These are phyloP conservation scores for Bromus sterilis DNA, from an alignment of 176 grass and related monocot genomes.

Conservation along the genomic window DNA sequence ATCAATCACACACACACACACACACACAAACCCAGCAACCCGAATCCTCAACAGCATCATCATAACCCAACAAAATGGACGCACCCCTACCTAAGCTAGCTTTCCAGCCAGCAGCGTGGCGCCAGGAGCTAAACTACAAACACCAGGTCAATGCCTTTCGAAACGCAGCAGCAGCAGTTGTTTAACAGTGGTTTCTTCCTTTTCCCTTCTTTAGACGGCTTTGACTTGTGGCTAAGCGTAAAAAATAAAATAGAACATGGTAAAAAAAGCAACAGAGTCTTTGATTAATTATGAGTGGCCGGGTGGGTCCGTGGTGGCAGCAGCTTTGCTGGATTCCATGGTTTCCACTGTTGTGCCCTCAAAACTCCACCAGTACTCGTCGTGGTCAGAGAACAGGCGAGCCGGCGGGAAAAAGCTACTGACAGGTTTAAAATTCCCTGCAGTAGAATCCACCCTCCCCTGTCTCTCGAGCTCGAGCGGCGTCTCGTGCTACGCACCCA, in stretches of 20 bases:
- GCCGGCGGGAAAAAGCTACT: background rate
- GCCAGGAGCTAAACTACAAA: background rate
- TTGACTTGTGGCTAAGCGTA: background rate
- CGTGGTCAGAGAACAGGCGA: background rate
- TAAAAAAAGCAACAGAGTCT: background rate
- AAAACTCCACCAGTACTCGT: background rate
- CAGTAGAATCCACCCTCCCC: too few species aligned
- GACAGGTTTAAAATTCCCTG: constrained; percentile 4
- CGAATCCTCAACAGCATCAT: background rate
- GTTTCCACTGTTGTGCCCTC: background rate
- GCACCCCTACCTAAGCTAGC: background rate
- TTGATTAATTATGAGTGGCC: background rate
- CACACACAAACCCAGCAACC: too few species aligned
- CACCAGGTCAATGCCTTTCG: background rate
- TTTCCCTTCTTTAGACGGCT: too few species aligned
- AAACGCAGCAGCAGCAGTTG: background rate
- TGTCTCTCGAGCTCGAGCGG: too few species aligned
- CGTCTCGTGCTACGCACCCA: too few species aligned
- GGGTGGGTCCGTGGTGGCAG: background rate
- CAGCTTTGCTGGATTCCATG: background rate
- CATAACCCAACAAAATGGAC: background rate
- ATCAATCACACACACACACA: background rate
- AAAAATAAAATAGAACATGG: too few species aligned
- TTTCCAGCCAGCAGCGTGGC: background rate
- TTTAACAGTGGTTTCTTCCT: too few species aligned